Conservation (phyloP, 78 protist genomes). For the Dictyostelium capitatum region DNA sequence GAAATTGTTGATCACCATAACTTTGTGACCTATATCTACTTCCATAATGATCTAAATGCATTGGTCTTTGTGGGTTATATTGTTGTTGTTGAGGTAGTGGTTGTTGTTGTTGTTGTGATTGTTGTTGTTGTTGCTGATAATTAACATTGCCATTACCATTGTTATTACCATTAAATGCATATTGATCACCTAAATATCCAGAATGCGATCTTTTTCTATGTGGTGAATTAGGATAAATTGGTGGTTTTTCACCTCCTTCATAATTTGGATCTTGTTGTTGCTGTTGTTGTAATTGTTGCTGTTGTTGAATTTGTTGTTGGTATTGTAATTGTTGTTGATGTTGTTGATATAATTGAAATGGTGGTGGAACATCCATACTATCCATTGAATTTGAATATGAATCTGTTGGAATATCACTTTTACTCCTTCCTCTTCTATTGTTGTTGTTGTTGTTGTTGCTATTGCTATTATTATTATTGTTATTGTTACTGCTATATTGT, state of each 20-base stretch:
- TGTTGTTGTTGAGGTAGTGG: background rate
- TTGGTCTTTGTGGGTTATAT: background rate
- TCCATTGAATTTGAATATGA: constrained; percentile 20
- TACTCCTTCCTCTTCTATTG: constrained; percentile 25
- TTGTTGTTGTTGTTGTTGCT: background rate
- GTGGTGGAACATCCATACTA: background rate
- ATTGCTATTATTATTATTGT: background rate
- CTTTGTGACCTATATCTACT: constrained; percentile 69
- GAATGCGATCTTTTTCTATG: constrained; percentile 82
- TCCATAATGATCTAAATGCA: constrained; percentile 53
- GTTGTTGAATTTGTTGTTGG: background rate
- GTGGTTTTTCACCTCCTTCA: constrained; percentile 51
- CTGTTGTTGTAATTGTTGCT: background rate
- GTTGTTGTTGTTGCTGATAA: constrained; percentile 23
- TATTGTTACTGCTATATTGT: background rate
- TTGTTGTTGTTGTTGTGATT: background rate
- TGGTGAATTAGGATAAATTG: constrained; percentile 68
- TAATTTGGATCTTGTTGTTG: background rate
- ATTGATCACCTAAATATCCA: constrained; percentile 7
- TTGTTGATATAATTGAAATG: background rate
- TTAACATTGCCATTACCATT: background rate
- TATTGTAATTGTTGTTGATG: constrained; percentile 10
- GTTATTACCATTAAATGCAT: background rate
- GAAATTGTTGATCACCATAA: constrained; percentile 70
- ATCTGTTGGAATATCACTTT: constrained; percentile 35